Percentiles rank a stretch among this genome's conserved stretches.
phyloP scores from a whole-genome alignment of 2,329 filamentous ascomycete species.

The Aureobasidium sp. region DNA sequence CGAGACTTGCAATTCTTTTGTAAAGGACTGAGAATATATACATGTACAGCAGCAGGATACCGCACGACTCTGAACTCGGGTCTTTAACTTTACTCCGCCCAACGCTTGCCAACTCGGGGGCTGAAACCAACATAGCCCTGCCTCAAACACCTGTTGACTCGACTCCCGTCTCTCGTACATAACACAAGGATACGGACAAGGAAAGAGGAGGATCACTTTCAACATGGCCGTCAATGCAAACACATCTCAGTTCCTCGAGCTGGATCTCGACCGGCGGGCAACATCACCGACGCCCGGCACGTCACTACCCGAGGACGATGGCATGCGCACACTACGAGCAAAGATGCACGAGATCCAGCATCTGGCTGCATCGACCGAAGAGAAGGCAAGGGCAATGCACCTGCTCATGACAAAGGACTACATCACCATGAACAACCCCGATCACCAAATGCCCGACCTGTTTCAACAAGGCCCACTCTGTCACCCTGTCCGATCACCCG shows the following conservation, averaged over 20 bases:
- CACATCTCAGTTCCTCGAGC: background rate
- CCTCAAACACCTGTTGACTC: slow-evolving; percentile 2
- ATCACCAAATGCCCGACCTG: background rate
- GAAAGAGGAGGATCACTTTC: background rate
- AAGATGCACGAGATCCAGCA: slow-evolving; percentile 40
- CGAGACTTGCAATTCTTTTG: background rate
- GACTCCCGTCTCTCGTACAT: background rate
- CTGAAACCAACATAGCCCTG: background rate
- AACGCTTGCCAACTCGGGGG: background rate
- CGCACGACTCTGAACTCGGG: background rate
- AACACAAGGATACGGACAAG: background rate
- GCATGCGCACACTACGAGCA: slow-evolving; percentile 38
- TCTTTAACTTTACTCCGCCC: background rate
- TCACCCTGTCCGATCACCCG: background rate
- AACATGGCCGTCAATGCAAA: slow-evolving; percentile 2
- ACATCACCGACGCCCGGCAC: background rate
- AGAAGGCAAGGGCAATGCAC: slow-evolving; percentile 42
- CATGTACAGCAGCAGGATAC: background rate
- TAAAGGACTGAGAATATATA: background rate
- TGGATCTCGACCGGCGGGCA: background rate
- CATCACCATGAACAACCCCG: slow-evolving; percentile 15
- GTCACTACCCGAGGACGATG: slow-evolving; percentile 39
- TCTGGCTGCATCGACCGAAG: slow-evolving; percentile 35
- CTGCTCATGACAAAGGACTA: slow-evolving; percentile 42
- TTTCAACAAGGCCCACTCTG: background rate